Percentiles rank a stretch among this genome's conserved stretches.
These are phyloP conservation scores for Cytospora piceicola DNA, from an alignment of 2,329 filamentous ascomycete species.

Conservation along the genomic window DNA sequence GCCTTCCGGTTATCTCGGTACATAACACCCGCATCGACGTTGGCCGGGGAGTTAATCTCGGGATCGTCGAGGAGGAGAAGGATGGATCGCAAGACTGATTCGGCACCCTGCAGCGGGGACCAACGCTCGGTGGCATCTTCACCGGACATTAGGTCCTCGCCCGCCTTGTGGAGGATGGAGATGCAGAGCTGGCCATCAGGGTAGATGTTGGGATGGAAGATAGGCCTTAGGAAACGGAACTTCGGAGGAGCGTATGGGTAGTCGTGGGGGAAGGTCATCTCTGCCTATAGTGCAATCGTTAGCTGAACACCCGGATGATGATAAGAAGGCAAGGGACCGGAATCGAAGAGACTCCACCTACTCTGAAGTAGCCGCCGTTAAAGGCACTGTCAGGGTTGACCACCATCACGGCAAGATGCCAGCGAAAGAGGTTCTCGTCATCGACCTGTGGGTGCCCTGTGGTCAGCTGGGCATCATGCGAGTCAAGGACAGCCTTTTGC, in stretches of 20 bases:
- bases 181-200: constrained; percentile 90
- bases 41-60: constrained; percentile 90
- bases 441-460: constrained; percentile 59
- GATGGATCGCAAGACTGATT: constrained; percentile 91
- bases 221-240: constrained; percentile 79
- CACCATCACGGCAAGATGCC: constrained; percentile 88
- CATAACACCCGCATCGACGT: constrained; percentile 89
- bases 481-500: constrained; percentile 33
- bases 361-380: constrained; percentile 89
- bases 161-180: constrained; percentile 90
- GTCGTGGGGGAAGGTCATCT: constrained; percentile 84
- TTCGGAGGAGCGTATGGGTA: constrained; percentile 90
- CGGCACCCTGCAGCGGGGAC: constrained; percentile 91
- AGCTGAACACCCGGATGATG: neutral
- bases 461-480: constrained; percentile 21
- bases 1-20: constrained; percentile 72
- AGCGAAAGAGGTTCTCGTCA: constrained; percentile 82
- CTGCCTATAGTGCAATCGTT: constrained; percentile 55
- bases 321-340: neutral
- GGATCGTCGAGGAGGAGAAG: constrained; percentile 91
- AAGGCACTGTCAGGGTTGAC: constrained; percentile 91
- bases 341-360: constrained; percentile 37
- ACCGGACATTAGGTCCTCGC: constrained; percentile 90
- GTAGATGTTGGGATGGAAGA: constrained; percentile 95
- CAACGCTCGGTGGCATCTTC: constrained; percentile 89